phyloP scores from a whole-genome alignment of 2,329 filamentous ascomycete genomes.

The Colletotrichum brevisporum region DNA sequence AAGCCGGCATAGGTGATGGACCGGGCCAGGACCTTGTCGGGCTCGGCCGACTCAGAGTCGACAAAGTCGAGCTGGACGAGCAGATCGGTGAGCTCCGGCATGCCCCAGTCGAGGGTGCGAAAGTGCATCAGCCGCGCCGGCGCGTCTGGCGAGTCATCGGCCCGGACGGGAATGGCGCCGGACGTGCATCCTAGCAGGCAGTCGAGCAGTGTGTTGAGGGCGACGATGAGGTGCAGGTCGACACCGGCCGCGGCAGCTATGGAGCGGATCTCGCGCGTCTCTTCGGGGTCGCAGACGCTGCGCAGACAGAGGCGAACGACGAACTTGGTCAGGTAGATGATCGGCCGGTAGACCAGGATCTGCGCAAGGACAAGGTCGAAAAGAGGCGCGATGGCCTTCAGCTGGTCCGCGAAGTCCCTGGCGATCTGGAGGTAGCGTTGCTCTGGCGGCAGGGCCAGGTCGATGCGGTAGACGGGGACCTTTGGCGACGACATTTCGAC shows the following conservation, averaged over 20 bases:
- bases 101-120: constrained; percentile 67
- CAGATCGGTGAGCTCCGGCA: constrained; percentile 63
- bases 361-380: constrained; percentile 64
- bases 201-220: constrained; percentile 72
- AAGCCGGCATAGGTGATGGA: constrained; percentile 66
- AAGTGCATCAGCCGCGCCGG: constrained; percentile 63
- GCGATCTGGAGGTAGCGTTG: constrained; percentile 66
- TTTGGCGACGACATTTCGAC: constrained; percentile 20
- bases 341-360: constrained; percentile 43
- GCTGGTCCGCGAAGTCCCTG: constrained; percentile 56
- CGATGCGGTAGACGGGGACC: constrained; percentile 55
- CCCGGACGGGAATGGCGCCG: constrained; percentile 50
- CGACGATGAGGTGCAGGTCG: constrained; percentile 69
- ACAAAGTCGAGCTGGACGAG: constrained; percentile 67
- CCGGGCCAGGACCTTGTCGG: constrained; percentile 57
- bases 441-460: constrained; percentile 66
- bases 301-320: constrained; percentile 62
- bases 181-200: constrained; percentile 74
- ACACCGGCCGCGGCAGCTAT: constrained; percentile 65
- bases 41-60: constrained; percentile 45
- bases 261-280: constrained; percentile 70
- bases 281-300: constrained; percentile 65
- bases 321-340: constrained; percentile 48
- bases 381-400: constrained; percentile 59
- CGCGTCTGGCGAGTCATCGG: not conserved